Evolutionary conservation across 73 alveolate genomes (phyloP).

Genomic region (Stentor coeruleus): DNA sequence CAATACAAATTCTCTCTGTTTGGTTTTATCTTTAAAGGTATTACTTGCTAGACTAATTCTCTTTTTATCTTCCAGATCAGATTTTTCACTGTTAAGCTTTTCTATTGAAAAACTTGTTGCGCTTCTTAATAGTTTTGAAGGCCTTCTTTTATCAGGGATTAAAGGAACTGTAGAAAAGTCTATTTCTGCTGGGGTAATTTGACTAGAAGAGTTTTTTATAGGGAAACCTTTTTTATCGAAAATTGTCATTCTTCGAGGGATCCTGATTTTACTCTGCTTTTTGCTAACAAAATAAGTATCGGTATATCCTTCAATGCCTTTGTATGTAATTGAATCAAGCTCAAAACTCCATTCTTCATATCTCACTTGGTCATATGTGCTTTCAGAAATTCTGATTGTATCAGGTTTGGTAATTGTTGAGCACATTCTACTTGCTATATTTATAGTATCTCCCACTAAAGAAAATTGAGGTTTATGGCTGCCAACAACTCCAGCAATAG

Average conservation of each 20-base stretch:
- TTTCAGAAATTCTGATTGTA: background rate
- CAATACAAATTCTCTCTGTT: background rate
- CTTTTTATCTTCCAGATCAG: too few species aligned
- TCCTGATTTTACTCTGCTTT: background rate
- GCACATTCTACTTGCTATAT: slow-evolving; percentile 94
- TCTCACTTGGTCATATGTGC: background rate
- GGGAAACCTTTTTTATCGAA: background rate
- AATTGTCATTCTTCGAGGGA: slow-evolving; percentile 1
- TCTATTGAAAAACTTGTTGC: too few species aligned
- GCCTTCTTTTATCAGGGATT: too few species aligned
- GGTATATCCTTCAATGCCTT: slow-evolving; percentile 50
- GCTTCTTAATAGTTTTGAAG: too few species aligned
- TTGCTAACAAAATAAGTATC: slow-evolving; percentile 29
- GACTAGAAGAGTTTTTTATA: background rate
- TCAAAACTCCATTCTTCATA: slow-evolving; percentile 8
- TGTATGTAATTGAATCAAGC: slow-evolving; percentile 31
- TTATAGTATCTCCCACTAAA: slow-evolving; percentile 98
- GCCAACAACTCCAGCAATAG: slow-evolving; percentile 98
- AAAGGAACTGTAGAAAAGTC: too few species aligned
- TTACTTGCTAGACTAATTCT: too few species aligned
- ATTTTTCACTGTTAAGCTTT: too few species aligned
- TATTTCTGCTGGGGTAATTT: background rate
- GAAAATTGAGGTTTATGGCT: slow-evolving; percentile 97
- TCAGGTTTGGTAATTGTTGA: background rate
- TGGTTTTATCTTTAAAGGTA: background rate